A percentile compares a stretch with the other conserved stretches of the same genome.
phyloP scores from a whole-genome alignment of 352 stramenopile species.

The Pythium phragmitis region DNA sequence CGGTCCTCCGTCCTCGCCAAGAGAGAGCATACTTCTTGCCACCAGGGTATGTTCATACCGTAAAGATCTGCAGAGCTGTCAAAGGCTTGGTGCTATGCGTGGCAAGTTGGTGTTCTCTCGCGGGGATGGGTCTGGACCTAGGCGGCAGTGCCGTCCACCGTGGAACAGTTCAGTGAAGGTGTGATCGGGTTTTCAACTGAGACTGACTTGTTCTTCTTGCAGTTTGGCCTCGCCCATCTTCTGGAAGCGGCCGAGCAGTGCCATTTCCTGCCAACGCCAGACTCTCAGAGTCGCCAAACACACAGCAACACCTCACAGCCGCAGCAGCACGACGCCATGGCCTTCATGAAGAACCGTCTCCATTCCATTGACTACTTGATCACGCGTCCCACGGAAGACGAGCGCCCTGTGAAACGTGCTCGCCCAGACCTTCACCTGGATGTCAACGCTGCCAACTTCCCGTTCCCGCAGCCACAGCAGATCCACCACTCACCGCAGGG shows the following conservation, averaged over 20 bases:
- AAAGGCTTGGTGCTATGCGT: not conserved
- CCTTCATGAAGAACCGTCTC: conserved; percentile 19
- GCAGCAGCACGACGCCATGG: conserved; percentile 9
- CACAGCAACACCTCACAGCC: conserved; percentile 10
- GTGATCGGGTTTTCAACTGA: conserved; percentile 4
- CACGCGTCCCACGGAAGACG: conserved; percentile 11
- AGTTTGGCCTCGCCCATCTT: conserved; percentile 61
- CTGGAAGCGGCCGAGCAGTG: conserved; percentile 61
- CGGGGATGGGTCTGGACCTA: conserved; percentile 1
- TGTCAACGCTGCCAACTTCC: conserved; percentile 6
- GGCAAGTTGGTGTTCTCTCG: not conserved
- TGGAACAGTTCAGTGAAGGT: too few relatives aligned
- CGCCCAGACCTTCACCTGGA: conserved; percentile 21
- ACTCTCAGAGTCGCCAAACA: not conserved
- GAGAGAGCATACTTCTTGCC: too few relatives aligned
- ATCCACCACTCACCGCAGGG: conserved; percentile 7
- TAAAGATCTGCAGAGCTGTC: not conserved
- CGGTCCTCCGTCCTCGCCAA: too few relatives aligned
- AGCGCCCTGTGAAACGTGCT: conserved; percentile 14
- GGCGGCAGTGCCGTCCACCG: too few relatives aligned
- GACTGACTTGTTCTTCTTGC: conserved; percentile 20
- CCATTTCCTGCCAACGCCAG: conserved; percentile 15
- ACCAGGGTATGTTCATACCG: not conserved
- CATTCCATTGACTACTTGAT: conserved; percentile 34
- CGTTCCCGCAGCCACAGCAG: conserved; percentile 2